Evolutionary conservation across 371 early-diverging fungal species (phyloP), one percentile per base, ranked within the genome.

Genomic region (Fennellomyces sp.): DNA sequence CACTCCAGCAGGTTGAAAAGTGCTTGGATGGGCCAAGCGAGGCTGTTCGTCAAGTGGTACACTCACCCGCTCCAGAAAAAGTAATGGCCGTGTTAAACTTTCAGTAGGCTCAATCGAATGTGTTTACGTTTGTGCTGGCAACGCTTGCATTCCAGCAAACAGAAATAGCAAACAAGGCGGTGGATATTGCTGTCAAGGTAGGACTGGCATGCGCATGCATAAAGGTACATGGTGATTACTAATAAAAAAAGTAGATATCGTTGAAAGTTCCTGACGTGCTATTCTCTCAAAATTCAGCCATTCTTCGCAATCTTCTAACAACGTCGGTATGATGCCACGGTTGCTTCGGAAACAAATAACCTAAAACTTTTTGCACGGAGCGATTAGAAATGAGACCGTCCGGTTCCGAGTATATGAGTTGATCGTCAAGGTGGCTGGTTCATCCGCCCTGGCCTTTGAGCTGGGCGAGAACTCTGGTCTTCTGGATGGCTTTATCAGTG

Each of bases 321-420:
- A 58, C 72, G 78, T 72, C 70, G 53, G 58, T 53, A 2, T 67
- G 23, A 23, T 42, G 3, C 10, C 5, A 13, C 2, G 5, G 17
- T 42, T 21, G 11, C 5, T 42, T 6, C 35, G 35, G 13, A 33
- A 33, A 6, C n/a, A 27, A 52, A 28, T 27, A 29, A 5, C 30
- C 52, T 2, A 17, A 31, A 4, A 28, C 26, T 17, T 8, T 13
- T 8, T 42, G n/a, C n/a, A 19, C 25, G 6, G 7, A 23, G 6
- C n/a, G 1, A 38, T 19, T 67, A 81, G 81, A 30, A 67, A 69
- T 30, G 81, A 68, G 27, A 72, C 70, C 0, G 66, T 80, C 36
- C 70, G 72, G 25, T 83, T 83, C 59, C 73, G 83, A 45, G 76
- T 80, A 12, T 81, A 78, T 56, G 81, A 81, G 27, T 56, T 83